A percentile compares a stretch with the other conserved stretches of the same genome.
Conservation (phyloP, 2,329 filamentous ascomycete genomes). For the Rhynchosporium graminicola region DNA sequence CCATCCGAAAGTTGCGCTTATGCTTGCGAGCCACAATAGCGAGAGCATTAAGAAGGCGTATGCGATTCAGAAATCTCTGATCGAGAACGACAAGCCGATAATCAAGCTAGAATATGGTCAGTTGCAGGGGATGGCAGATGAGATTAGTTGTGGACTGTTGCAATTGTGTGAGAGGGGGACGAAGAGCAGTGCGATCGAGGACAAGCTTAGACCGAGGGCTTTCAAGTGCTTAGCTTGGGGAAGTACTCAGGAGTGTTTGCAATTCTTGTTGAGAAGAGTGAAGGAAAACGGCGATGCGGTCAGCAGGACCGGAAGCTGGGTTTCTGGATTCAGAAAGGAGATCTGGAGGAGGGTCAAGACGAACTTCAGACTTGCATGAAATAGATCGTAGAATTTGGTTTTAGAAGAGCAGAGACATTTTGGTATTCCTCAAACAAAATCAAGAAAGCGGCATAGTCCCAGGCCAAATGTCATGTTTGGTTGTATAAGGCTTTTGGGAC, state of each 20-base stretch:
- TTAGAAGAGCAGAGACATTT: too few relatives aligned
- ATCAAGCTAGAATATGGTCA: constrained; percentile 65
- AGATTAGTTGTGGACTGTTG: constrained; percentile 63
- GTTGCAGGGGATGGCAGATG: constrained; percentile 91
- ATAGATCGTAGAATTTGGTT: too few relatives aligned
- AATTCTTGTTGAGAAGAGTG: constrained; percentile 66
- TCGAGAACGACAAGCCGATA: constrained; percentile 43
- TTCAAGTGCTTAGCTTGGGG: constrained; percentile 71
- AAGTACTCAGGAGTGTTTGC: constrained; percentile 75
- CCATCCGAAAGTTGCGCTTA: constrained; percentile 49
- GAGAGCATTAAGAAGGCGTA: constrained; percentile 63
- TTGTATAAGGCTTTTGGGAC: too few relatives aligned
- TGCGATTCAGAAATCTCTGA: constrained; percentile 47
- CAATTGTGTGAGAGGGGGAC: constrained; percentile 43
- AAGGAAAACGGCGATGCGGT: constrained; percentile 50
- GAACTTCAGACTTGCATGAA: neutral
- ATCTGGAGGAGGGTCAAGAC: constrained; percentile 24
- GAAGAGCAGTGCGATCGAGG: neutral
- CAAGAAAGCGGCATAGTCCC: too few relatives aligned
- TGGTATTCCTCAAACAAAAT: too few relatives aligned
- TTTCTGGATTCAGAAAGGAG: constrained; percentile 26
- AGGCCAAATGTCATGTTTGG: too few relatives aligned
- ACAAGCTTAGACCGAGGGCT: constrained; percentile 40
- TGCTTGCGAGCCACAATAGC: constrained; percentile 81
- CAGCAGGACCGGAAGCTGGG: constrained; percentile 41